Percentiles rank a stretch among this genome's conserved stretches.
These are phyloP conservation scores for Articulospora tetracladia DNA, from an alignment of 495 filamentous ascomycete genomes.

Conservation along the genomic window DNA sequence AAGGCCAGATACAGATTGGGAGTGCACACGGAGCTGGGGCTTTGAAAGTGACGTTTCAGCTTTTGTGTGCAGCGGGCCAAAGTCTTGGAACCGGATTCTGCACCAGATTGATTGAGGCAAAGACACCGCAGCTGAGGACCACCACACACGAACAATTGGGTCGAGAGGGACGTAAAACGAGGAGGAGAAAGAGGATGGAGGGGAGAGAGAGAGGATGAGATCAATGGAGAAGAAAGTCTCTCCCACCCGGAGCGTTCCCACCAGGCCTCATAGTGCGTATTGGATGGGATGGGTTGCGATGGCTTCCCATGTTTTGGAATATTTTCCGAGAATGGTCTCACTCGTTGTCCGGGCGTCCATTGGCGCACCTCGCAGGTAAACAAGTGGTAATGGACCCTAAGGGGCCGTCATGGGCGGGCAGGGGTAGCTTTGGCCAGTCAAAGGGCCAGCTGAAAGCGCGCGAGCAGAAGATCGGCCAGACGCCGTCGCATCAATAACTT, in stretches of 20 bases:
- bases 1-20: background rate
- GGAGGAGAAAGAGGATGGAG: background rate
- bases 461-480: background rate
- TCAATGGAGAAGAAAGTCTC: background rate
- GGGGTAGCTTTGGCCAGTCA: conserved; percentile 3
- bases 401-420: background rate
- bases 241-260: background rate
- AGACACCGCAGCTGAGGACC: background rate
- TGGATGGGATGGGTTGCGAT: background rate
- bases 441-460: background rate
- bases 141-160: background rate
- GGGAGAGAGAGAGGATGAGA: background rate
- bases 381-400: background rate
- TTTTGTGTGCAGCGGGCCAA: background rate
- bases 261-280: background rate
- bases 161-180: background rate
- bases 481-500: conserved; percentile 7
- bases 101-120: conserved; percentile 6
- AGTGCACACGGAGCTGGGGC: background rate
- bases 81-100: background rate
- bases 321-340: background rate
- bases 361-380: conserved; percentile 3
- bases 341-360: conserved; percentile 7
- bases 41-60: conserved; percentile 8
- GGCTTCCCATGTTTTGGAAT: background rate